Conservation (phyloP, 306 rosid species). For the Arachis hypogaea region DNA sequence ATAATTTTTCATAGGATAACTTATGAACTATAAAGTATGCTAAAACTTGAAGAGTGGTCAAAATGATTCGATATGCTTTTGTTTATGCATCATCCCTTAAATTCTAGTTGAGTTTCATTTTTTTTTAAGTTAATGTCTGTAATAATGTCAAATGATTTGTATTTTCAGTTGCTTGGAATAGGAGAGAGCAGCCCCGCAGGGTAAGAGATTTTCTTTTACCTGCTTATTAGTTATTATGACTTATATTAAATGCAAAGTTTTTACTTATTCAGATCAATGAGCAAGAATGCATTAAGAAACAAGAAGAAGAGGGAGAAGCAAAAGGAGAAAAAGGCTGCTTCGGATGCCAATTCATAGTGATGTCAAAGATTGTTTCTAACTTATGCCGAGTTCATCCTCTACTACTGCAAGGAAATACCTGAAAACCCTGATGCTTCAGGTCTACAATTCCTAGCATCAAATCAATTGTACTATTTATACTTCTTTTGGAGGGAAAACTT, state of each 20-base stretch:
- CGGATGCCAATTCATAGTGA: constrained; percentile 55
- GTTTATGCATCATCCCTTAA: constrained; percentile 13
- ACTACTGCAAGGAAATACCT: neutral
- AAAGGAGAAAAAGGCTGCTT: constrained; percentile 77
- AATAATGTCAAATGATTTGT: constrained; percentile 39
- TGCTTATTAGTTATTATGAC: constrained; percentile 9
- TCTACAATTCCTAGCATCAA: constrained; percentile 20
- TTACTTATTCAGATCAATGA: constrained; percentile 57
- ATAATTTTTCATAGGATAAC: neutral
- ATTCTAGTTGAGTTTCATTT: constrained; percentile 32
- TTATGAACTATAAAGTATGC: constrained; percentile 27
- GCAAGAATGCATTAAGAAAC: constrained; percentile 85
- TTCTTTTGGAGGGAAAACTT: constrained; percentile 15
- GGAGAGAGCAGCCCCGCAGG: constrained; percentile 55
- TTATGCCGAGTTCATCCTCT: neutral
- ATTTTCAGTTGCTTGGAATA: constrained; percentile 71
- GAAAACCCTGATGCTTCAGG: constrained; percentile 23
- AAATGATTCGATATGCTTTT: constrained; percentile 2
- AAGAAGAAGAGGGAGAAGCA: constrained; percentile 97
- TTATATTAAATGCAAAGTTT: constrained; percentile 30
- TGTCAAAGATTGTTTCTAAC: neutral
- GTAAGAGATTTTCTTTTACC: constrained; percentile 46
- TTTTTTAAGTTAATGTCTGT: constrained; percentile 23
- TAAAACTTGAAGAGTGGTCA: neutral
- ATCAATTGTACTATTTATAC: constrained; percentile 22